Conservation (phyloP, 805 yeast genomes). For the Kodamaea fukazawae region DNA sequence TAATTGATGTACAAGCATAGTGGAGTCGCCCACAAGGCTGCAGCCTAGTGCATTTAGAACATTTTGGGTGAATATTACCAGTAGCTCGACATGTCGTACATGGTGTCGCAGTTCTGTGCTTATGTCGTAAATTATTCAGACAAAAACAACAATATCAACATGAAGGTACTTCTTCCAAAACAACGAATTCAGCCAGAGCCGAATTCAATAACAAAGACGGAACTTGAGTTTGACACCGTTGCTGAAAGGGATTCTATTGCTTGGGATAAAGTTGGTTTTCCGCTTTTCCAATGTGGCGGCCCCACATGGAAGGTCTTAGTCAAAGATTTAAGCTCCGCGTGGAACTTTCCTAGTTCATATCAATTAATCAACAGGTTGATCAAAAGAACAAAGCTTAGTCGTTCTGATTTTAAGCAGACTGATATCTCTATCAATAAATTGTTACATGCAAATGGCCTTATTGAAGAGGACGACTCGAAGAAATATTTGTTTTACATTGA, state of each 20-base stretch:
- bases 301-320: conserved; percentile 23
- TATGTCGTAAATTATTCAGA: background rate
- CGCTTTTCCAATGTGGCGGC: conserved; percentile 9
- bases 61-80: too few relatives aligned
- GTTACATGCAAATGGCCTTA: conserved; percentile 19
- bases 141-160: conserved; percentile 3
- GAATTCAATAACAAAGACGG: background rate
- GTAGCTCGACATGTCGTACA: too few relatives aligned
- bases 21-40: too few relatives aligned
- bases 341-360: conserved; percentile 44
- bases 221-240: background rate
- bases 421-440: conserved; percentile 19
- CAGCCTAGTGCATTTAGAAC: too few relatives aligned
- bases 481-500: conserved; percentile 27
- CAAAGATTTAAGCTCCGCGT: conserved; percentile 29
- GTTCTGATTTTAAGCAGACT: conserved; percentile 18
- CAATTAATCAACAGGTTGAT: conserved; percentile 33
- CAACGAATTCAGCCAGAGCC: background rate
- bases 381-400: conserved; percentile 19
- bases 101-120: background rate
- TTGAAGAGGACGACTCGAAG: conserved; percentile 17
- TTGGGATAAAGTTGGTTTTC: conserved; percentile 11
- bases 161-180: conserved; percentile 4
- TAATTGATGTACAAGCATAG: too few relatives aligned
- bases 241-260: background rate